phyloP scores from a whole-genome alignment of 176 grass and related monocot species.

The Pontederia crassipes region DNA sequence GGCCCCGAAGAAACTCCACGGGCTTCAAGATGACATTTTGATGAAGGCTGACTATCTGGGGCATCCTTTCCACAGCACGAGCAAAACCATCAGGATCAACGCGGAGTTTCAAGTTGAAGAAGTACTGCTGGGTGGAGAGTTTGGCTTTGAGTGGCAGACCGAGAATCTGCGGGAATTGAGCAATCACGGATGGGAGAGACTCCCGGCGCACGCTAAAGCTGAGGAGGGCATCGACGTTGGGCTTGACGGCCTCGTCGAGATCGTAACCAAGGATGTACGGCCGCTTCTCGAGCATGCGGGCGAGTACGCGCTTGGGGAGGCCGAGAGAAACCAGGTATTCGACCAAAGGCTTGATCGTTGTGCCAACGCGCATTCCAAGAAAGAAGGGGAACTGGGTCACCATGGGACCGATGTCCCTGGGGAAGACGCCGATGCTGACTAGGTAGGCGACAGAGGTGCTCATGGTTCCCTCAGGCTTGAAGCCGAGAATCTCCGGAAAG shows the following conservation, averaged over 20 bases:
- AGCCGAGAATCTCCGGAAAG: constrained; percentile 66
- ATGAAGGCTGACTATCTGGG: constrained; percentile 72
- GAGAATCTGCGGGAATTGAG: constrained; percentile 56
- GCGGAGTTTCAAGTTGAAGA: constrained; percentile 82
- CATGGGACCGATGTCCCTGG: constrained; percentile 90
- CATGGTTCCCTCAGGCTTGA: constrained; percentile 92
- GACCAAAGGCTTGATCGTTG: constrained; percentile 70
- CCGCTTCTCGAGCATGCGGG: constrained; percentile 79
- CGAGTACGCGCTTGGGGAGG: constrained; percentile 60
- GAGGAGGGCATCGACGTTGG: constrained; percentile 57
- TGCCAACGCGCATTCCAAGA: constrained; percentile 83
- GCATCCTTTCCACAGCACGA: constrained; percentile 56
- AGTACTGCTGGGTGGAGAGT: constrained; percentile 69
- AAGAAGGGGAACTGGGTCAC: constrained; percentile 86
- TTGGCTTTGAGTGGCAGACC: constrained; percentile 82
- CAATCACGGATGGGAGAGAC: constrained; percentile 52
- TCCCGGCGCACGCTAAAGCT: constrained; percentile 67
- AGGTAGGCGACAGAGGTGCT: constrained; percentile 90
- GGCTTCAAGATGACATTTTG: constrained; percentile 77
- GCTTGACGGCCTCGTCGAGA: constrained; percentile 72
- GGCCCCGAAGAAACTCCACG: constrained; percentile 55
- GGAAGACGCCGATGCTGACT: constrained; percentile 65
- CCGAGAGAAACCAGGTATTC: constrained; percentile 74
- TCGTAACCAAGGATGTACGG: constrained; percentile 81
- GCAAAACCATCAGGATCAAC: constrained; percentile 76